Evolutionary conservation across 1,284 basidiomycete species (phyloP), one percentile per base, ranked within the genome.

Genomic region (Ceratobasidium sp.): DNA sequence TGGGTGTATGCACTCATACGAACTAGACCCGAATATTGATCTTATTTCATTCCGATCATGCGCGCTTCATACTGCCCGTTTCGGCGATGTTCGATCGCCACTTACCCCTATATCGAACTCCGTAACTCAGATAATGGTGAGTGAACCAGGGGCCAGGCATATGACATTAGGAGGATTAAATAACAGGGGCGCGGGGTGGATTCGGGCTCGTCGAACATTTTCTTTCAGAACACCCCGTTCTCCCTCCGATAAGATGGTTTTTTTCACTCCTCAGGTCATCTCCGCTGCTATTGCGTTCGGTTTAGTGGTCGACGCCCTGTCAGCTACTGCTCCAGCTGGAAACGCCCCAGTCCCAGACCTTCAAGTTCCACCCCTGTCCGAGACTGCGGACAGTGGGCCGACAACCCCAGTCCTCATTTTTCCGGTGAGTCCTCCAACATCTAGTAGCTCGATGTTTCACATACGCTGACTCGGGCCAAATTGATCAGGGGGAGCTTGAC

Each of bases 131-230:
- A 49, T 49, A 7, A 49, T 42, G 60, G 15, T 39, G 39, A 42
- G 39, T 18, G 42, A 63, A 63, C 39, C 39, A 42, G 42, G 18
- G 9, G 9, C n/a, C n/a, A 20, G 39, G 10, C 60, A 49, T 49
- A 10, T 18, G 46, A 49, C 46, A 13, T 20, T n/a, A 49, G 44
- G 3, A 44, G 46, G 20, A 49, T 49, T 46, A 1, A 67, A n/a
- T 23, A 28, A 46, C 64, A n/a, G 64, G 18, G 64, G 46, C 46
- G 46, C 18, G 64, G n/a, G 64, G 46, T 49, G 40, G 64, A 33
- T 33, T 40, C 64, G 12, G 42, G 10, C 64, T 67, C 64, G 12
- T 33, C 64, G 28, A 67, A 40, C 64, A 67, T 44, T 18, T 12
- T 23, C 64, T 23, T 18, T 20, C 64, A n/a, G 39, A 40, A 5